Evolutionary conservation across 2,329 filamentous ascomycete genomes (phyloP).

Genomic region (Fusarium burgessii): DNA sequence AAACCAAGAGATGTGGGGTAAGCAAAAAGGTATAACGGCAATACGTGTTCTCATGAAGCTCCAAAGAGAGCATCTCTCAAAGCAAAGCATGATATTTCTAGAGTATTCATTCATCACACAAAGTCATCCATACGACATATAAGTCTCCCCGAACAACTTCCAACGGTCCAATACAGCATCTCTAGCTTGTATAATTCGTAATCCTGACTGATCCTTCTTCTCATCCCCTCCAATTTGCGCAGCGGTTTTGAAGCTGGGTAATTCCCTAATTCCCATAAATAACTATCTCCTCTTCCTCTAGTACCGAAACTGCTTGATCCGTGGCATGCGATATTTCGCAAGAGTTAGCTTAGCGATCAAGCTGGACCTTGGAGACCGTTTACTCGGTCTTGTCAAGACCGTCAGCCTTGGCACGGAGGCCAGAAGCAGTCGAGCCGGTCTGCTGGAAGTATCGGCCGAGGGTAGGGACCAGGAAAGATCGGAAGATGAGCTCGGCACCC

Average conservation of each 20-base stretch:
- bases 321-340: conserved; percentile 33
- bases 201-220: conserved; percentile 21
- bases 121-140: conserved; percentile 36
- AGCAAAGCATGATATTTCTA: conserved; percentile 35
- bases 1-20: conserved; percentile 31
- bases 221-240: conserved; percentile 20
- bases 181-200: conserved; percentile 17
- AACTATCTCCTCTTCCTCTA: conserved; percentile 33
- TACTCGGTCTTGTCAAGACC: conserved; percentile 78
- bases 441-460: conserved; percentile 91
- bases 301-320: conserved; percentile 42
- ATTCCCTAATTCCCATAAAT: conserved; percentile 27
- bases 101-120: conserved; percentile 42
- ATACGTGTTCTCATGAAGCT: conserved; percentile 47
- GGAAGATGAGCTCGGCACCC: conserved; percentile 96
- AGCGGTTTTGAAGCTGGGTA: conserved; percentile 24
- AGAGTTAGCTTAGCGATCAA: conserved; percentile 47
- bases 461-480: conserved; percentile 91
- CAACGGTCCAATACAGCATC: conserved; percentile 20
- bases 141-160: conserved; percentile 20
- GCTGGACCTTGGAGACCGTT: conserved; percentile 41
- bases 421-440: conserved; percentile 79
- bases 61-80: conserved; percentile 44
- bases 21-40: conserved; percentile 26
- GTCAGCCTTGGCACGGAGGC: conserved; percentile 90